Conservation (phyloP, 208 protist species). For the Trichomonas gallinae region DNA sequence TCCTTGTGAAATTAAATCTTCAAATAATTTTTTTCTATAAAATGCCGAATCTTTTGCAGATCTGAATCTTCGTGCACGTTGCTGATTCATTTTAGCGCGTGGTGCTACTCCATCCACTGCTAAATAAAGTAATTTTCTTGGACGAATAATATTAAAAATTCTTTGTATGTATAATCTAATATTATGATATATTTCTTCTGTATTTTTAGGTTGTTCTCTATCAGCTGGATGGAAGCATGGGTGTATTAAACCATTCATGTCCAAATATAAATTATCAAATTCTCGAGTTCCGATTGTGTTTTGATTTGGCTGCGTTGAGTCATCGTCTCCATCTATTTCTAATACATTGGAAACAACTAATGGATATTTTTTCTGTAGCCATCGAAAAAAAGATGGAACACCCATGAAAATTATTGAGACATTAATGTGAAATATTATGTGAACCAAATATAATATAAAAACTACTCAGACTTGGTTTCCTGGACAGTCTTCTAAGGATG, state of each 20-base stretch:
- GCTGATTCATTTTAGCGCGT: constrained; percentile 99
- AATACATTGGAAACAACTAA: neutral
- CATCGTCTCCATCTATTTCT: neutral
- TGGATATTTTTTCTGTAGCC: neutral
- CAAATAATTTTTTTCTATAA: neutral
- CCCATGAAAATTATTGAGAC: neutral
- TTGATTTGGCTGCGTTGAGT: constrained; percentile 26
- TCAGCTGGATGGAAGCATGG: constrained; percentile 90
- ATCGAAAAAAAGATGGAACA: constrained; percentile 15
- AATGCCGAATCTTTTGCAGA: constrained; percentile 39
- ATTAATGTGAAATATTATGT: too few species aligned
- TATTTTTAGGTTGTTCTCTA: constrained; percentile 31
- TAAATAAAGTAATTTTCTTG: constrained; percentile 88
- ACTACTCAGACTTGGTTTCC: too few species aligned
- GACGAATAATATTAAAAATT: constrained; percentile 84
- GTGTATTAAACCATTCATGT: constrained; percentile 98
- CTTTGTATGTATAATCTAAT: constrained; percentile 90
- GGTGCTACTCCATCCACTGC: constrained; percentile 82
- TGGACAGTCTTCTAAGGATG: too few species aligned
- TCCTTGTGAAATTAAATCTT: constrained; percentile 10
- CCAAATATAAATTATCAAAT: constrained; percentile 96
- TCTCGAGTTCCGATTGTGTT: constrained; percentile 67
- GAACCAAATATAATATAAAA: too few species aligned
- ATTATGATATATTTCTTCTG: constrained; percentile 60
- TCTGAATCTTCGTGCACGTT: constrained; percentile 77